Conservation (phyloP, 208 protist genomes). For the Trypanosomatidae sp. region DNA sequence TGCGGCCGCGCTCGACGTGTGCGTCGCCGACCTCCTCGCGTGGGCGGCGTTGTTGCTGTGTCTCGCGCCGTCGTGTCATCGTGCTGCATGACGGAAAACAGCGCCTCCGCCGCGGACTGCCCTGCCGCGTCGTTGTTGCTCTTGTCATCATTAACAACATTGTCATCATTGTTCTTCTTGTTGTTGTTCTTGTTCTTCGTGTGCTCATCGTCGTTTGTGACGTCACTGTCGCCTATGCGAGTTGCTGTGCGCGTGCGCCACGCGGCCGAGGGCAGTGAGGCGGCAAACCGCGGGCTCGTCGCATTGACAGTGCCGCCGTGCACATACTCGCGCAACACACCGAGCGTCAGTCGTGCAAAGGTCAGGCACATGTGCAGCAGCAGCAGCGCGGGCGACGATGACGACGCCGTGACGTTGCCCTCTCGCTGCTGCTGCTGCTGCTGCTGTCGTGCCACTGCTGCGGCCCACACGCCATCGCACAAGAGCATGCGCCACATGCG, state of each 20-base stretch:
- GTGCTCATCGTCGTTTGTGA: too few relatives aligned
- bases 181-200: too few relatives aligned
- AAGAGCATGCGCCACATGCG: conserved; percentile 49
- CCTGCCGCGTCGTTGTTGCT: too few relatives aligned
- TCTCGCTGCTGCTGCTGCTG: background rate
- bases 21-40: background rate
- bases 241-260: too few relatives aligned
- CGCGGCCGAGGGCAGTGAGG: conserved; percentile 65
- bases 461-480: conserved; percentile 30
- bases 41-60: background rate
- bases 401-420: background rate
- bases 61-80: too few relatives aligned
- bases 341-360: conserved; percentile 26
- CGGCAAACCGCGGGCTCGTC: conserved; percentile 63
- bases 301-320: conserved; percentile 28
- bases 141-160: too few relatives aligned
- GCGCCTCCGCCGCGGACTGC: background rate
- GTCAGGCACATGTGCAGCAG: conserved; percentile 22
- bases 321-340: conserved; percentile 42
- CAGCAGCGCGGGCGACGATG: conserved; percentile 1
- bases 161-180: too few relatives aligned
- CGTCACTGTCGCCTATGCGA: too few relatives aligned
- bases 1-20: background rate
- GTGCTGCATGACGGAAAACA: background rate
- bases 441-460: background rate